Conservation (phyloP, 2,329 filamentous ascomycete species). For the Phaeoacremonium minimum region DNA sequence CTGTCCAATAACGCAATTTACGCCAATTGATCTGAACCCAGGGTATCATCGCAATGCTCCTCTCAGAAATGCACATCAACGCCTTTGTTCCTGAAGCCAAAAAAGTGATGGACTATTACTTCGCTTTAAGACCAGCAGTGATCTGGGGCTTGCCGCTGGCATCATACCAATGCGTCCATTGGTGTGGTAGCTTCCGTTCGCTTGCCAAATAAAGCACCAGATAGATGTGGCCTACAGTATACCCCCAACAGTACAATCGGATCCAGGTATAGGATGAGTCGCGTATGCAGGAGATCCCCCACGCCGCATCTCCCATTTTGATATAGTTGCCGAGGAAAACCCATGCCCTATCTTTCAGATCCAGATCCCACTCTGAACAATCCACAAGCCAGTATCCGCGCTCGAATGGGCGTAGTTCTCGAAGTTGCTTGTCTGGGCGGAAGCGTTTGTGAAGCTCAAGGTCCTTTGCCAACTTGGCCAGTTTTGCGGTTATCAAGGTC, state of each 20-base stretch:
- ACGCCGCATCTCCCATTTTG: slow-evolving; percentile 54
- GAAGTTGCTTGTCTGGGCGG: slow-evolving; percentile 40
- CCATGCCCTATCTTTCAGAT: slow-evolving; percentile 54
- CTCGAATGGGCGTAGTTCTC: slow-evolving; percentile 55
- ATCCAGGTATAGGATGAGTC: slow-evolving; percentile 41
- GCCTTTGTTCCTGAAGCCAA: too few species aligned
- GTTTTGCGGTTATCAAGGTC: slow-evolving; percentile 52
- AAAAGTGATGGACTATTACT: too few species aligned
- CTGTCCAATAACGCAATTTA: too few species aligned
- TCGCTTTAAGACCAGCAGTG: slow-evolving; percentile 33
- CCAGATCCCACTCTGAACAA: slow-evolving; percentile 46
- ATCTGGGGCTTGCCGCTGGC: slow-evolving; percentile 50
- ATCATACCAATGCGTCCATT: slow-evolving; percentile 63
- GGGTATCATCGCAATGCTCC: too few species aligned
- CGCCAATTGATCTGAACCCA: too few species aligned
- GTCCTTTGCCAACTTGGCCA: slow-evolving; percentile 48
- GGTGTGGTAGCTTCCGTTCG: slow-evolving; percentile 53
- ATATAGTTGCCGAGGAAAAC: slow-evolving; percentile 57
- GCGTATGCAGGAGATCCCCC: slow-evolving; percentile 59
- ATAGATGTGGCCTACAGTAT: slow-evolving; percentile 68
- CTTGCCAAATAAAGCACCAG: slow-evolving; percentile 71
- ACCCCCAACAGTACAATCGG: slow-evolving; percentile 75
- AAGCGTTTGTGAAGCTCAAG: slow-evolving; percentile 49
- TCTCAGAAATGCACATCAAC: too few species aligned
- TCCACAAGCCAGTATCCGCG: slow-evolving; percentile 74